phyloP scores from a whole-genome alignment of 2,329 filamentous ascomycete species.

The Aotearoamyces nothofagi region DNA sequence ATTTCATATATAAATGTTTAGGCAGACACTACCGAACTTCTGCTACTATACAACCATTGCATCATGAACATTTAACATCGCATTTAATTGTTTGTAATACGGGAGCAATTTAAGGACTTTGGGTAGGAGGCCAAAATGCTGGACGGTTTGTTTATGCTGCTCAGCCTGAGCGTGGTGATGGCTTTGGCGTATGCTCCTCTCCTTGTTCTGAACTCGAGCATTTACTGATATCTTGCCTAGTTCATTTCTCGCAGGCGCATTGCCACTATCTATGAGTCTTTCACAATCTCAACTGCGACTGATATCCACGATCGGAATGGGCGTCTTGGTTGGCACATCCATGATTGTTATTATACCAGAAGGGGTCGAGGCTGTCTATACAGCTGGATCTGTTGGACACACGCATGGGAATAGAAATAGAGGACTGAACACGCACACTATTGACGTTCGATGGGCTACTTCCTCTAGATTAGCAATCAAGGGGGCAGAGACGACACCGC shows the following conservation, averaged over 20 bases:
- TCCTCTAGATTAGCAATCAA: background rate
- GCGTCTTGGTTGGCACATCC: constrained; percentile 85
- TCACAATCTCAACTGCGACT: constrained; percentile 76
- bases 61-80: too few relatives aligned
- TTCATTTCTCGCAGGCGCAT: constrained; percentile 82
- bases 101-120: too few relatives aligned
- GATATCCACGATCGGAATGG: constrained; percentile 84
- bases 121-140: constrained; percentile 18
- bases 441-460: constrained; percentile 10
- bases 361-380: constrained; percentile 80
- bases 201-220: too few relatives aligned
- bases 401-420: constrained; percentile 7
- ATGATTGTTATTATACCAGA: constrained; percentile 97
- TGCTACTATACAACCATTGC: too few relatives aligned
- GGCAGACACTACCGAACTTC: too few relatives aligned
- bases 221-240: constrained; percentile 36
- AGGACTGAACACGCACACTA: background rate
- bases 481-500: background rate
- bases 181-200: constrained; percentile 35
- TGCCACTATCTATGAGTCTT: constrained; percentile 79
- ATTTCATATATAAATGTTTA: too few relatives aligned
- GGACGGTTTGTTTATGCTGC: constrained; percentile 20
- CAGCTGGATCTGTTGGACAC: constrained; percentile 24
- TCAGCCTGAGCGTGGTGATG: constrained; percentile 32
- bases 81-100: too few relatives aligned